Base-by-base conservation (phyloP, 1,284 basidiomycete genomes). In the Boletus austroedulis region DNA sequence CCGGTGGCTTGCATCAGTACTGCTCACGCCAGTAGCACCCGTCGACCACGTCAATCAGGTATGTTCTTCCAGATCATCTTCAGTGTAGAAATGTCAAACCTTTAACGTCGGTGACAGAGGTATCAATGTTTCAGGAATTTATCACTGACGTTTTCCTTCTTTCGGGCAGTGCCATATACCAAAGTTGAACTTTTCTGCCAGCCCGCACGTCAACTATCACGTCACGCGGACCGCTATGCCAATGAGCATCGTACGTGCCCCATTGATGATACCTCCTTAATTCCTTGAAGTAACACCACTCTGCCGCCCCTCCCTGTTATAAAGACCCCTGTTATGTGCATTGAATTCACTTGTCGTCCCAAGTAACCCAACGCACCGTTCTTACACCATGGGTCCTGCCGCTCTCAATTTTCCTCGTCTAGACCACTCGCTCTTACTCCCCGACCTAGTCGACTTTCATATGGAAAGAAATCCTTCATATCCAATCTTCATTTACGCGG, bases 371-470 rank as follows among this genome's bases (percentile, higher is more conserved):
- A n/a, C 5, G 1, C 32, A 2, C 36, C 43, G 28, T 49, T 26
- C 51, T 31, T 10, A 48, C n/a, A 45, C 19, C 36, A 69, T 67
- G 67, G 47, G 50, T 0, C 34, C 58, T 26, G 4, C 21, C 14
- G 3, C 21, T 45, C 52, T 57, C n/a, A 12, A 55, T 5, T 57
- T 58, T n/a, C 67, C 69, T 41, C 70, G 69, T 47, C 60, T 71
- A 15, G 67, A 71, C 40, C 46, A 50, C 12, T 70, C 70, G 2
- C 55, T 62, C 29, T 32, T 68, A 4, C 55, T 74, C n/a, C 48
- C 64, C 56, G 61, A 66, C 38, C 15, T 73, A 51, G 38, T 75
- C 6, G 62, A 71, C 31, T 74, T 74, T 38, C 70, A 75, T 34
- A 64, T 73, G 49, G 53, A 64, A 38, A 69, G 32, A 43, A 73